Conservation (phyloP, 768 basidiomycete genomes). For the Trametes cubensis region DNA sequence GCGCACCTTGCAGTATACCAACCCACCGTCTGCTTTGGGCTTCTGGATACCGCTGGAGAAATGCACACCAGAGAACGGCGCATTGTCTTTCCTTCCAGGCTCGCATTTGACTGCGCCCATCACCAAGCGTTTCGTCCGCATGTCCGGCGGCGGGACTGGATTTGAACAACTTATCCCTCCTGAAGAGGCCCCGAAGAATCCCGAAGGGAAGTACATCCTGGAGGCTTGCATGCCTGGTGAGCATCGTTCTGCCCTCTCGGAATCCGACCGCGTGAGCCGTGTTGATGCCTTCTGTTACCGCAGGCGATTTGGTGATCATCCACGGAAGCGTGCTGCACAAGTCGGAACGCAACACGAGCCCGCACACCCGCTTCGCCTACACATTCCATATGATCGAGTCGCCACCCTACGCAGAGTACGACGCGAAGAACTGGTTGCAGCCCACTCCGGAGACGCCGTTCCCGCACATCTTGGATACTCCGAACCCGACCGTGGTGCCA, state of each 20-base stretch:
- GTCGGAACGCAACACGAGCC: slow-evolving; percentile 82
- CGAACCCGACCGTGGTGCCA: slow-evolving; percentile 28
- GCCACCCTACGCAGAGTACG: slow-evolving; percentile 69
- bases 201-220: slow-evolving; percentile 58
- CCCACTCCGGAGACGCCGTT: slow-evolving; percentile 86
- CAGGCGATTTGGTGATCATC: slow-evolving; percentile 90
- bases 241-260: background rate
- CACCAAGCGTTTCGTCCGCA: slow-evolving; percentile 83
- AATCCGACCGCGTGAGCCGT: background rate
- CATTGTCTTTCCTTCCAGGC: slow-evolving; percentile 87
- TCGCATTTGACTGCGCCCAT: slow-evolving; percentile 79
- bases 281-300: too few relatives aligned
- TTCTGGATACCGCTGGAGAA: slow-evolving; percentile 96
- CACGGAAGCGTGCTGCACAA: slow-evolving; percentile 94
- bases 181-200: slow-evolving; percentile 32
- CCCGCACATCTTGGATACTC: slow-evolving; percentile 51
- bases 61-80: slow-evolving; percentile 82
- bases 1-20: slow-evolving; percentile 66
- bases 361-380: slow-evolving; percentile 86
- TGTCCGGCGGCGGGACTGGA: slow-evolving; percentile 77
- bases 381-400: slow-evolving; percentile 96
- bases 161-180: slow-evolving; percentile 65
- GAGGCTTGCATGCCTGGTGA: slow-evolving; percentile 76
- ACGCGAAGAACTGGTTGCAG: slow-evolving; percentile 95
- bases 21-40: slow-evolving; percentile 89